A percentile compares a stretch with the other conserved stretches of the same genome.
Conservation (phyloP, 2,329 filamentous ascomycete genomes). For the Hortaea werneckii region DNA sequence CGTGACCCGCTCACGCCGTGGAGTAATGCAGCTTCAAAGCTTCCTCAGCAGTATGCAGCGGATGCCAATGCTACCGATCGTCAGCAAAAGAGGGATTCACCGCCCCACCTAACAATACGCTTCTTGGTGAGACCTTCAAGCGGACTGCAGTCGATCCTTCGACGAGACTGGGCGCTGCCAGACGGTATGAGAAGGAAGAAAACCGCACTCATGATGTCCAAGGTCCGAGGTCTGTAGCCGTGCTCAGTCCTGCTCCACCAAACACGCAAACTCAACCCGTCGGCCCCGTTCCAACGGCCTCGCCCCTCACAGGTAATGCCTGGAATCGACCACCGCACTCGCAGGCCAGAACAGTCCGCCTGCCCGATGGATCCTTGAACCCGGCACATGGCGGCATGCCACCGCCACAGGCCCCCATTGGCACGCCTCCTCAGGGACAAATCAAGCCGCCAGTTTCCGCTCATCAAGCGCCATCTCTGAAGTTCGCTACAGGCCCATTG, state of each 20-base stretch:
- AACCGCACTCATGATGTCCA: slow-evolving; percentile 21
- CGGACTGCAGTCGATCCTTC: slow-evolving; percentile 18
- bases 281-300: slow-evolving; percentile 17
- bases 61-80: slow-evolving; percentile 14
- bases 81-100: slow-evolving; percentile 4
- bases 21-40: slow-evolving; percentile 15
- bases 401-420: slow-evolving; percentile 18
- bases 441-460: slow-evolving; percentile 11
- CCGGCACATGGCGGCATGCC: slow-evolving; percentile 18
- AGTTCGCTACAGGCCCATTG: slow-evolving; percentile 13
- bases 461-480: slow-evolving; percentile 6
- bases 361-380: slow-evolving; percentile 23
- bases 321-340: slow-evolving; percentile 1
- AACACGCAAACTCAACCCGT: slow-evolving; percentile 25
- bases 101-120: slow-evolving; percentile 8
- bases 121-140: slow-evolving; percentile 27
- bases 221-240: slow-evolving; percentile 15
- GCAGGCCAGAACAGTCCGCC: slow-evolving; percentile 22
- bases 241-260: slow-evolving; percentile 21
- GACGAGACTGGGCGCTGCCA: slow-evolving; percentile 18
- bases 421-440: slow-evolving; percentile 13
- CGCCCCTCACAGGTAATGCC: slow-evolving; percentile 13
- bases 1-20: slow-evolving; percentile 17
- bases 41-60: slow-evolving; percentile 17
- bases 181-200: slow-evolving; percentile 18